phyloP scores from a whole-genome alignment of 345 rosid species.

The Rubroshorea leprosula region DNA sequence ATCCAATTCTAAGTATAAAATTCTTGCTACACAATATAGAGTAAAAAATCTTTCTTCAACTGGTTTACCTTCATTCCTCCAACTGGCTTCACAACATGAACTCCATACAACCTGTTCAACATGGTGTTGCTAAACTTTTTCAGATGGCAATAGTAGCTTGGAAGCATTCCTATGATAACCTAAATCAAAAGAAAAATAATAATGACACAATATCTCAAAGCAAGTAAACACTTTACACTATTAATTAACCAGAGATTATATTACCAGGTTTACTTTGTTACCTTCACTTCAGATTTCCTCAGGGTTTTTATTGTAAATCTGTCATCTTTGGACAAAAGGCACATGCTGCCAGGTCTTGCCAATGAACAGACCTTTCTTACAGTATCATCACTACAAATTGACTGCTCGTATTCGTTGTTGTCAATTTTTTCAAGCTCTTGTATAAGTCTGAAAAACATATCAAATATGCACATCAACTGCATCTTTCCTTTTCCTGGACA shows the following conservation, averaged over 20 bases:
- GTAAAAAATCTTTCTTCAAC: too few species aligned
- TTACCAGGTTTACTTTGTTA: constrained; percentile 7
- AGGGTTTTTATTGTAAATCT: constrained; percentile 39
- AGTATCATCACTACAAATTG: constrained; percentile 38
- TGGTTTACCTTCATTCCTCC: constrained; percentile 49
- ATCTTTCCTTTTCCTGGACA: background rate
- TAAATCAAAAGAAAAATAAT: constrained; percentile 6
- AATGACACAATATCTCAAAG: background rate
- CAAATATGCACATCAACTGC: background rate
- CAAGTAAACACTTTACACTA: background rate
- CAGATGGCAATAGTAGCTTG: constrained; percentile 36
- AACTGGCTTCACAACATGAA: constrained; percentile 39
- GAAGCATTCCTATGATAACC: constrained; percentile 43
- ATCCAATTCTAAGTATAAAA: too few species aligned
- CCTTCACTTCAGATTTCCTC: constrained; percentile 53
- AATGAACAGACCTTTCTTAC: constrained; percentile 31
- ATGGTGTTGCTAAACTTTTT: constrained; percentile 30
- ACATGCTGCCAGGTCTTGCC: constrained; percentile 34
- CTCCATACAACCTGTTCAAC: constrained; percentile 42
- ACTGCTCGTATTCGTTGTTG: constrained; percentile 38
- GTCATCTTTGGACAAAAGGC: constrained; percentile 33
- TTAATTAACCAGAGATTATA: background rate
- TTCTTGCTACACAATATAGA: too few species aligned
- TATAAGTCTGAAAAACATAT: constrained; percentile 29
- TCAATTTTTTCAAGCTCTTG: constrained; percentile 36